Evolutionary conservation across 257 asterid species (phyloP), one percentile per base, ranked within the genome.

Genomic region (Fraxinus americana): DNA sequence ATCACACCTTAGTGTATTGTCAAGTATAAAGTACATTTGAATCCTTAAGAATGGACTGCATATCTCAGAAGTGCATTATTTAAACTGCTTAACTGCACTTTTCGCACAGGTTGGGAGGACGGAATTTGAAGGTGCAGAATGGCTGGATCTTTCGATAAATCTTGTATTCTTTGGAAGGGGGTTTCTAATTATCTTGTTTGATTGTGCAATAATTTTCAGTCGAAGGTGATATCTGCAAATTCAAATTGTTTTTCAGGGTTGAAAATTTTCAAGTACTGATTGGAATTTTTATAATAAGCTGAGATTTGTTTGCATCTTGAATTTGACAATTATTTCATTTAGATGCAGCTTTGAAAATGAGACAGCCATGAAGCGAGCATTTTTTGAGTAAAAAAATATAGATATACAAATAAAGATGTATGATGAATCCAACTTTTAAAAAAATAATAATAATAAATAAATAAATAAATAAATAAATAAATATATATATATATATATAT

Each of bases 1-100:
- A 45, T 87, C 48, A 87, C 94, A 29, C 93, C 97, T 6, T 91
- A 87, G 77, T 17, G 10, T 21, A 63, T 8, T 63, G 16, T 23
- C 68, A 61, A 61, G 8, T 61, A 25, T 61, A 52, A 0, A 23
- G 1, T 25, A 36, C 21, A 23, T 54, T 43, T 19, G 30, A 54
- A 13, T 29, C 32, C 32, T 29, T 29, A 29, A 29, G 32, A 29
- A 1, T 29, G 32, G 32, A 29, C 32, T 29, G 32, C 32, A 2
- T 29, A 29, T 29, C 32, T 29, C 32, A 29, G 32, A 29, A 29
- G 32, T 29, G 32, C 32, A 29, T 29, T 29, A 29, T 29, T 29
- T 27, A 29, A 29, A 29, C 32, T 29, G 1, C 32, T 29, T 29
- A 1, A 29, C 32, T 29, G 32, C 32, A 29, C 32, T 29, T 29